A percentile compares a stretch with the other conserved stretches of the same genome.
Conservation (phyloP, 805 yeast species). For the Scheffersomyces amazonensis region DNA sequence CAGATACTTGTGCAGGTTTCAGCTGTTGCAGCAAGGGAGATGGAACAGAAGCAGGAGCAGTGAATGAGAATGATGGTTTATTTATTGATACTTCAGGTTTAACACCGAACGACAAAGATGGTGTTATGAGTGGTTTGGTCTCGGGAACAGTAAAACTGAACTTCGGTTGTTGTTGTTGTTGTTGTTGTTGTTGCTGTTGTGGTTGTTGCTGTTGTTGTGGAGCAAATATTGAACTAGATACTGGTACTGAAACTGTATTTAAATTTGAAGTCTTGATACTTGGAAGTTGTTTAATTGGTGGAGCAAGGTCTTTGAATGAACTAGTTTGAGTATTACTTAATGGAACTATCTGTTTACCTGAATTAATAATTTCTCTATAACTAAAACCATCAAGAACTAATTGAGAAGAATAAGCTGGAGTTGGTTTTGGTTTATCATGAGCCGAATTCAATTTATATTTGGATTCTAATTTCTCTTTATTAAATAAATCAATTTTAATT, state of each 20-base stretch:
- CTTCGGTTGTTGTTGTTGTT: not conserved
- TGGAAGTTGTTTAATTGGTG: not conserved
- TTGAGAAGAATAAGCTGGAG: conserved; percentile 32
- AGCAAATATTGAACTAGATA: not conserved
- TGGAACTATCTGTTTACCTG: conserved; percentile 1
- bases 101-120: not conserved
- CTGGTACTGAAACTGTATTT: not conserved
- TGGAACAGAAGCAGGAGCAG: not conserved
- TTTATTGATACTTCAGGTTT: not conserved
- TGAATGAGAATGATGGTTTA: not conserved
- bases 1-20: not conserved
- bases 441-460: conserved; percentile 37
- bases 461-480: conserved; percentile 39
- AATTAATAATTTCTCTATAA: conserved; percentile 25
- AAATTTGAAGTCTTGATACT: not conserved
- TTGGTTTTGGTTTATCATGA: conserved; percentile 35
- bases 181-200: not conserved
- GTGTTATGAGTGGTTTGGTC: not conserved
- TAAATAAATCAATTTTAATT: conserved; percentile 34
- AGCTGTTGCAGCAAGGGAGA: no score
- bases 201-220: not conserved
- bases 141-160: not conserved
- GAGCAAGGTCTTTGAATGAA: not conserved
- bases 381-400: conserved; percentile 21
- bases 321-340: not conserved